These are phyloP conservation scores for Sabuloglossum arenarium DNA, from an alignment of 495 filamentous ascomycete species.

Conservation along the genomic window DNA sequence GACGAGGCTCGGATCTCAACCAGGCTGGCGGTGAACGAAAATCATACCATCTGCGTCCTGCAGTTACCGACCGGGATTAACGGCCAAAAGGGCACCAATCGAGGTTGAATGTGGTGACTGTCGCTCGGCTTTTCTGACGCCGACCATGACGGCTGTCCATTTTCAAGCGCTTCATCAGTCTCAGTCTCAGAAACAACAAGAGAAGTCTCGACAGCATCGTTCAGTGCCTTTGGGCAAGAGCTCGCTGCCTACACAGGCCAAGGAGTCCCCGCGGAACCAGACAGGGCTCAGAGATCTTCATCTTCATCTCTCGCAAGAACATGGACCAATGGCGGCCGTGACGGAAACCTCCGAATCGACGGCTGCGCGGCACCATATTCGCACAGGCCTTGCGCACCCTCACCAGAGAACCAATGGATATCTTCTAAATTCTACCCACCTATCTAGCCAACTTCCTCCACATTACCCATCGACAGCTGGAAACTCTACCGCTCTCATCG, in stretches of 20 bases:
- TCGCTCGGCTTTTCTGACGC: not conserved
- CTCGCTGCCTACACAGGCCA: not conserved
- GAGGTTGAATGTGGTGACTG: not conserved
- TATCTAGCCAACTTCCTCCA: not conserved
- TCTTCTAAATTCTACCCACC: not conserved
- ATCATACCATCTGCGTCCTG: not conserved
- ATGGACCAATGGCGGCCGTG: not conserved
- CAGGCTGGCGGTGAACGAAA: not conserved
- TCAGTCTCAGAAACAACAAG: not conserved
- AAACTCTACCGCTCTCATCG: not conserved
- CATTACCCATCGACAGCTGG: not conserved
- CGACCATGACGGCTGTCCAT: slow-evolving; percentile 1
- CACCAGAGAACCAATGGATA: not conserved
- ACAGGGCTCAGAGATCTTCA: not conserved
- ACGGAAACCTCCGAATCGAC: not conserved
- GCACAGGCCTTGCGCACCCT: not conserved
- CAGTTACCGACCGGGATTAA: not conserved
- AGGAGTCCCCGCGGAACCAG: not conserved
- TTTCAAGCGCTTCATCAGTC: not conserved
- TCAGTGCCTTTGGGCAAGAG: not conserved
- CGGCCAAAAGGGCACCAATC: slow-evolving; percentile 1
- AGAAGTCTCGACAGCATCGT: not conserved
- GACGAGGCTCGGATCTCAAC: not conserved
- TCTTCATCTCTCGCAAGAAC: not conserved
- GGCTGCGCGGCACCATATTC: not conserved